Percentiles rank a stretch among this genome's conserved stretches.
These are phyloP conservation scores for Pleurostoma richardsiae DNA, from an alignment of 2,329 filamentous ascomycete species.

Conservation along the genomic window DNA sequence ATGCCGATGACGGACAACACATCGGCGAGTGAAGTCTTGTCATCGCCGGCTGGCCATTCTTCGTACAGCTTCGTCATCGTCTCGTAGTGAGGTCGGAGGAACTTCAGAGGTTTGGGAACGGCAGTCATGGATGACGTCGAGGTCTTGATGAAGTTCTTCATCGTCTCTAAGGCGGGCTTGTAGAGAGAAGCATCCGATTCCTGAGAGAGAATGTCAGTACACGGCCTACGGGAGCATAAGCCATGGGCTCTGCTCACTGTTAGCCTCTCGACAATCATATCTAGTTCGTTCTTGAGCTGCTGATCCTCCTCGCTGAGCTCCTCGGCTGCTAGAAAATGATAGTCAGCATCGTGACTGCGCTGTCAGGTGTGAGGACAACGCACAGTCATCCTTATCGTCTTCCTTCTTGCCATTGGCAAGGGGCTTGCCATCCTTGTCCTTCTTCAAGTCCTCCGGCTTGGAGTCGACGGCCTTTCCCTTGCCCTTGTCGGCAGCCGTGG, in stretches of 20 bases:
- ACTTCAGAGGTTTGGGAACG: constrained; percentile 96
- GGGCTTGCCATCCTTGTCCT: constrained; percentile 66
- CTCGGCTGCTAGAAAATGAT: constrained; percentile 49
- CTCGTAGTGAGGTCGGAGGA: constrained; percentile 94
- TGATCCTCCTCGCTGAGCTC: constrained; percentile 98
- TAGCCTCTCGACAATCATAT: constrained; percentile 95
- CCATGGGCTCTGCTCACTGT: constrained; percentile 49
- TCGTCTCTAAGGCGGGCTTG: constrained; percentile 86
- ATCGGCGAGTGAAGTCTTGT: constrained; percentile 89
- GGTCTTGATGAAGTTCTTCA: constrained; percentile 98
- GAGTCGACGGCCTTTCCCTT: constrained; percentile 86
- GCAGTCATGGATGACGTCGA: constrained; percentile 99
- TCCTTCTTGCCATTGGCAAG: constrained; percentile 72
- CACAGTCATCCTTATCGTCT: constrained; percentile 56
- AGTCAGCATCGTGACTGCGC: constrained; percentile 23
- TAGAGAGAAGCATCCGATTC: constrained; percentile 85
- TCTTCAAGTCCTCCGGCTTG: constrained; percentile 53
- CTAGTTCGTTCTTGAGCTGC: constrained; percentile 94
- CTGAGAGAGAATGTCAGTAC: constrained; percentile 36
- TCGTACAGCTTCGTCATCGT: constrained; percentile 83
- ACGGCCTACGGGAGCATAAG: neutral
- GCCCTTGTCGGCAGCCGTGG: constrained; percentile 84
- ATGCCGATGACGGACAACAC: constrained; percentile 96
- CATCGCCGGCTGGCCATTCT: constrained; percentile 75
- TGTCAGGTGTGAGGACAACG: constrained; percentile 6